Evolutionary conservation across 306 rosid species (phyloP).

Genomic region (Trifolium fragiferum): DNA sequence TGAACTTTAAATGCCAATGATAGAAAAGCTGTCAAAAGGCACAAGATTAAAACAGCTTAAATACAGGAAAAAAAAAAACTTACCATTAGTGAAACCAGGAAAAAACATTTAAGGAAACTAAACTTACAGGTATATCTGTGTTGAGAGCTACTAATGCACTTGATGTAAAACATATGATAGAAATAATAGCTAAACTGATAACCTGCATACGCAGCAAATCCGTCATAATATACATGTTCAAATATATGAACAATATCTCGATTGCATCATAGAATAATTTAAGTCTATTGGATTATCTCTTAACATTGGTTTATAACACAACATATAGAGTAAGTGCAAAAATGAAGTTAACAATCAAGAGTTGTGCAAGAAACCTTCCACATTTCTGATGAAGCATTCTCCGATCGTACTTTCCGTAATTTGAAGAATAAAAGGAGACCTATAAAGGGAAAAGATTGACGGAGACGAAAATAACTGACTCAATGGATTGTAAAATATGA

Average conservation of each 20-base stretch:
- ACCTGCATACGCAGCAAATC: constrained; percentile 53
- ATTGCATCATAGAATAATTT: not conserved
- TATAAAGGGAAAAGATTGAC: constrained; percentile 29
- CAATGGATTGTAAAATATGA: not conserved
- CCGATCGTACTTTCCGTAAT: constrained; percentile 67
- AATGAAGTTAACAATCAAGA: not conserved
- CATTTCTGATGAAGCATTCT: constrained; percentile 72
- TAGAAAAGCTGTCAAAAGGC: constrained; percentile 62
- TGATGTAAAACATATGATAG: constrained; percentile 61
- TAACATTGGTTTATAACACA: not conserved
- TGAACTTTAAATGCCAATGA: constrained; percentile 56
- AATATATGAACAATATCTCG: not conserved
- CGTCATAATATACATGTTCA: not conserved
- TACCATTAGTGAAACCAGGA: not conserved
- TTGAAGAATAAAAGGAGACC: constrained; percentile 60
- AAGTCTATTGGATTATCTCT: not conserved
- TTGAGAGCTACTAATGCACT: constrained; percentile 68
- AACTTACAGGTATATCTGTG: constrained; percentile 68
- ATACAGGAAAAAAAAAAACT: constrained; percentile 26
- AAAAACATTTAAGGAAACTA: constrained; percentile 3
- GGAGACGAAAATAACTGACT: constrained; percentile 10
- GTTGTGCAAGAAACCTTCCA: constrained; percentile 60
- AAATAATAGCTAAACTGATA: constrained; percentile 63
- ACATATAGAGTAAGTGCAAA: not conserved
- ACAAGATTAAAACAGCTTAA: constrained; percentile 30